phyloP scores from a whole-genome alignment of 169 alveolate genomes.

The Plasmodium gaboni region DNA sequence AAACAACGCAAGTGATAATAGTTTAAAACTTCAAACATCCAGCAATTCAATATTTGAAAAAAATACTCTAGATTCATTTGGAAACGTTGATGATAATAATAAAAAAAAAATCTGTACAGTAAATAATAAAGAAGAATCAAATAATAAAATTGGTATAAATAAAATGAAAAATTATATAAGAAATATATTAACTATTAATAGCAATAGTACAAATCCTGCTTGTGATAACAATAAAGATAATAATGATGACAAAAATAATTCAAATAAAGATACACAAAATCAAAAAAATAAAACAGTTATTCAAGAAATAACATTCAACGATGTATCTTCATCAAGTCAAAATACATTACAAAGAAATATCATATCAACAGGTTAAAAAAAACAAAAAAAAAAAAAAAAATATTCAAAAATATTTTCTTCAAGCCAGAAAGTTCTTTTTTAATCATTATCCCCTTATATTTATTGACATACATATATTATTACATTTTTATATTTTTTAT shows the following conservation, averaged over 20 bases:
- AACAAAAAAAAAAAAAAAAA: not conserved
- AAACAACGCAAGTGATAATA: not conserved
- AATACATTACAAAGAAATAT: constrained; percentile 53
- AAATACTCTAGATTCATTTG: not conserved
- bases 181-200: constrained; percentile 41
- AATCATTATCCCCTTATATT: not conserved
- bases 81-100: constrained; percentile 14
- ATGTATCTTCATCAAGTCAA: constrained; percentile 27
- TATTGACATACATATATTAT: not conserved
- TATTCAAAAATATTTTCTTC: not conserved
- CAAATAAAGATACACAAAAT: constrained; percentile 6
- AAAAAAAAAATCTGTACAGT: constrained; percentile 39
- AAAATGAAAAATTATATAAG: constrained; percentile 62
- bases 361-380: constrained; percentile 15
- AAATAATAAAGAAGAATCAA: constrained; percentile 34
- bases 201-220: constrained; percentile 11
- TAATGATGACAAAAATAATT: not conserved
- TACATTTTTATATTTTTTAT: constrained; percentile 1
- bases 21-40: not conserved
- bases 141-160: constrained; percentile 21
- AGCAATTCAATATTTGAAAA: constrained; percentile 5
- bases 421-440: not conserved
- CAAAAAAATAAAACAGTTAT: constrained; percentile 33
- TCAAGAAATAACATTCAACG: constrained; percentile 58
- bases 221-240: constrained; percentile 7